A percentile compares a stretch with the other conserved stretches of the same genome.
phyloP scores from a whole-genome alignment of 2,329 filamentous ascomycete genomes.

The Diplocarpon mali region DNA sequence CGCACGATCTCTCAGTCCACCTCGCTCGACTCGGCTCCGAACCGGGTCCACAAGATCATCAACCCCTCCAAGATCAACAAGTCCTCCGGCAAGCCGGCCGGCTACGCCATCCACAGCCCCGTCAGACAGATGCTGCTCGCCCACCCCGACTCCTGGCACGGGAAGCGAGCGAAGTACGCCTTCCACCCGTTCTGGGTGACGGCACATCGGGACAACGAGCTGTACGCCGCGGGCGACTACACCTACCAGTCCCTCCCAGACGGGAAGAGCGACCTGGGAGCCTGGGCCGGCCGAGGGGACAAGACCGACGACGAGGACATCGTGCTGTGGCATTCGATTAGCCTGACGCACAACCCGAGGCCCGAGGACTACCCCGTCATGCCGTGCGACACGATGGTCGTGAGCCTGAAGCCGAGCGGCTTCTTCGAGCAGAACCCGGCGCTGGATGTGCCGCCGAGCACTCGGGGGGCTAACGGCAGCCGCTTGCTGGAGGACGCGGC shows the following conservation, averaged over 20 bases:
- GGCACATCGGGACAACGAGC: slow-evolving; percentile 50
- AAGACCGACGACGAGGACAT: slow-evolving; percentile 80
- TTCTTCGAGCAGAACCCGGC: slow-evolving; percentile 40
- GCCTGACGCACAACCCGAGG: slow-evolving; percentile 65
- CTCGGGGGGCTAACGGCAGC: slow-evolving; percentile 15
- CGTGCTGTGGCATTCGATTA: slow-evolving; percentile 83
- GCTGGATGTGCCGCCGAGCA: slow-evolving; percentile 32
- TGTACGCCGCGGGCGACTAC: slow-evolving; percentile 27
- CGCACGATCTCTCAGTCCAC: slow-evolving; percentile 24
- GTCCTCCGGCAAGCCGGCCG: slow-evolving; percentile 70
- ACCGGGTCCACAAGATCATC: slow-evolving; percentile 76
- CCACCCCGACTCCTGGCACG: slow-evolving; percentile 68
- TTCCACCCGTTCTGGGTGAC: slow-evolving; percentile 81
- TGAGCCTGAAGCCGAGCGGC: slow-evolving; percentile 43
- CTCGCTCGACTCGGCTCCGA: slow-evolving; percentile 35
- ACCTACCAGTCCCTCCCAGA: slow-evolving; percentile 26
- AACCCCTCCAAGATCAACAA: slow-evolving; percentile 73
- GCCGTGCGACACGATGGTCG: slow-evolving; percentile 57
- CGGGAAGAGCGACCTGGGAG: slow-evolving; percentile 32
- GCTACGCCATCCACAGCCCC: slow-evolving; percentile 78
- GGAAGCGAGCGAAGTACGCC: slow-evolving; percentile 83
- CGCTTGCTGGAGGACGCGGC: slow-evolving; percentile 10
- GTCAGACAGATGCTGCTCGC: slow-evolving; percentile 69
- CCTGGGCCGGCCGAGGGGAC: slow-evolving; percentile 70
- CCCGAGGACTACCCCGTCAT: slow-evolving; percentile 12